Base-by-base conservation (phyloP, 116 monocot species). In the Zostera marina region DNA sequence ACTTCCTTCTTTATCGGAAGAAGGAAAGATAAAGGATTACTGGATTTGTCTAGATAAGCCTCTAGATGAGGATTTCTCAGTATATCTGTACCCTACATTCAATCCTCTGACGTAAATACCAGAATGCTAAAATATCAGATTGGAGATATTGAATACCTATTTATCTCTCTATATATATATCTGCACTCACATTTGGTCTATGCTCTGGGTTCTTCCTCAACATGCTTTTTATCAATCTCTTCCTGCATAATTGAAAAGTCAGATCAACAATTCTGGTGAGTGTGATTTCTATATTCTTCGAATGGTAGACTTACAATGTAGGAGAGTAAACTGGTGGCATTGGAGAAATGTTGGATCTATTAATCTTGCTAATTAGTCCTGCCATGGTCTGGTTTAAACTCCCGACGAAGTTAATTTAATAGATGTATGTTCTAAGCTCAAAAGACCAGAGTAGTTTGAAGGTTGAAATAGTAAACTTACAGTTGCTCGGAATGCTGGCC, bases 121-220 rank as follows among this genome's bases (percentile, higher is more conserved):
- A 47, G 15, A 47, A 13, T 47, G 47, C 22, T 7, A 22, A 55
- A 55, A 23, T n/a, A 55, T 23, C 54, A 51, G 49, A 51, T 20
- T 51, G 49, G 20, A 47, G 14, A 51, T 51, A 16, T 19, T 59
- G 3, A 9, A 24, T 13, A 41, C 12, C 21, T 38, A 25, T 26
- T n/a, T 8, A 64, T 1, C 17, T 9, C 13, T 26, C 23, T 42
- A 17, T 42, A 13, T 11, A 17, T 32, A n/a, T 53, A 49, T 52
- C 9, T 17, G 9, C 19, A 78, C 90, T 81, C 64, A 92, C 87
- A 63, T 70, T 78, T 40, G 92, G 92, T 74, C 92, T 77, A 53
- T 80, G 80, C 65, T 92, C 92, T 68, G 92, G 92, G 47, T 87
- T 92, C 56, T 92, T 92, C 23, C 92, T 86, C 40, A 92, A 66